Base-by-base conservation (phyloP, 257 asterid genomes). In the Plantago elongata region DNA sequence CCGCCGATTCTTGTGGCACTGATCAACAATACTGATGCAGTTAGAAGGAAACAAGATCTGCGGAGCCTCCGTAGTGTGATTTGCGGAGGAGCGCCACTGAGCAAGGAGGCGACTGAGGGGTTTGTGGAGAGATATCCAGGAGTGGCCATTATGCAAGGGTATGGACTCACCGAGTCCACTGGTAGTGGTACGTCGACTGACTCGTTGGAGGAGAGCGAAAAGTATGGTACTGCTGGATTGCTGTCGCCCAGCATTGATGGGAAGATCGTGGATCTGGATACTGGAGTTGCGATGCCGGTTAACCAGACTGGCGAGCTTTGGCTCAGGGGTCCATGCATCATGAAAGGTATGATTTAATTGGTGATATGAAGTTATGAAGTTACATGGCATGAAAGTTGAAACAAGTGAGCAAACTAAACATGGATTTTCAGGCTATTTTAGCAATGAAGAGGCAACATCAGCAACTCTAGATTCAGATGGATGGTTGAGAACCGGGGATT, bases 401-500 rank as follows among this genome's bases (percentile, higher is more conserved):
- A n/a, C n/a, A n/a, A 22, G 27, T 22, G 27, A 22, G 1, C 27
- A 22, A 22, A 22, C 27, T 22, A 22, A 22, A 22, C 27, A 22
- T 22, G 27, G 27, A 22, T 22, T 37, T 18, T 9, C 79, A 92
- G 98, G 99, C 58, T 92, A 92, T 74, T 89, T 92, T 62, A 77
- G 91, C 78, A 89, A 92, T 22, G 94, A 79, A 72, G 96, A 86
- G 79, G 97, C 99, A 11, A 86, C 99, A 0, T 78, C 95, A 42
- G 78, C 95, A 9, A 86, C 97, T 18, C 74, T 92, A 11, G 84
- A 65, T 55, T 76, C 99, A 44, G 73, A 83, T 2, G 97, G 97
- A 54, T 92, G 99, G 99, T 73, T 92, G 68, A 86, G 84, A 75
- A 92, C 99, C 9, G 99, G 99, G 47, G 99, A 92, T 59, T 66